Base-by-base conservation (phyloP, 208 protist genomes). In the Tritrichomonas musculus region DNA sequence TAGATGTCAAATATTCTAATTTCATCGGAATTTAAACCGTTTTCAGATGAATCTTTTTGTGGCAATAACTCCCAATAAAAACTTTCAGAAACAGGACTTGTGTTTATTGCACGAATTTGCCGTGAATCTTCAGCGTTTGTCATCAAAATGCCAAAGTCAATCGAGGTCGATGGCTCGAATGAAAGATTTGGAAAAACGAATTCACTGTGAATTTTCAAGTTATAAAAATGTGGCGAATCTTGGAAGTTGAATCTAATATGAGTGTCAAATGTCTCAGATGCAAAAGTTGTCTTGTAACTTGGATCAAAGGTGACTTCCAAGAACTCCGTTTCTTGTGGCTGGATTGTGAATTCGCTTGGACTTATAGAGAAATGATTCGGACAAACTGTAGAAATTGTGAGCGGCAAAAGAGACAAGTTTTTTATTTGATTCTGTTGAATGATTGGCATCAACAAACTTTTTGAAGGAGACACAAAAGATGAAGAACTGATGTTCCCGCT, bases 1-100 rank as follows among this genome's bases (percentile, higher is more conserved):
- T 88, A 88, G 30, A 88, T 88, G 57, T 88, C 47, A 36, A 88
- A 88, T 53, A 88, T 88, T 49, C 44, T 88, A 1, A 41, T 47
- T 36, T 53, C 30, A 50, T 82, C 73, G 4, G n/a, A 5, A n/a
- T 25, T 82, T 44, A 14, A n/a, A 44, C 44, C 69, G 64, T 27
- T 72, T 36, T 5, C 14, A 11, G 69, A n/a, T 17, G 5, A 5
- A 60, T 69, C 27, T n/a, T 69, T 17, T 69, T 8, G 2, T 27
- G 77, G 41, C n/a, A 57, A 33, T 49, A 88, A 30, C 44, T 88
- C 77, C 77, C 77, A 88, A n/a, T 57, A 44, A n/a, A 88, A 57
- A 36, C 1, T 39, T 33, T 41, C 77, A 36, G 13, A 20, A 20
- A 57, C 0, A n/a, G 53, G 47, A 33, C 41, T 88, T 57, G 47